Evolutionary conservation across 192 early-diverging fungal species (phyloP), one percentile per base, ranked within the genome.

Genomic region (Glomus cerebriforme): DNA sequence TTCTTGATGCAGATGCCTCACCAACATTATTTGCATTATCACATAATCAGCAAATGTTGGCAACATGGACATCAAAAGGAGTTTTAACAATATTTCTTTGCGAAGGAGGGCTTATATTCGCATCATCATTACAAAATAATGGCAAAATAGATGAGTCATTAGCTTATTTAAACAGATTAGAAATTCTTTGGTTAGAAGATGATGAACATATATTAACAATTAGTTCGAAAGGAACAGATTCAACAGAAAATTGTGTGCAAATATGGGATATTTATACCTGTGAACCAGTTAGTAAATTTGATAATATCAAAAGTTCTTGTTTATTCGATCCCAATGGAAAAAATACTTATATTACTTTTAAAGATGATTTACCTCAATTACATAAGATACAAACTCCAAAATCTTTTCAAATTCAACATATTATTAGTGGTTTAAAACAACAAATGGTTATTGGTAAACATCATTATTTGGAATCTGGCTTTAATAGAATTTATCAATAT

Each of bases 181-280:
- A n/a, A 26, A 26, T 71, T 17, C 19, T 22, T 34, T 71, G 69
- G 69, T 45, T 71, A n/a, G 69, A 71, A 35, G 35, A 15, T 26
- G 32, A 71, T 27, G 69, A 71, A 26, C 69, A 71, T 71, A 24
- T 71, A n/a, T 26, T 71, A 34, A 71, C 69, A 43, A 45, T 43
- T 35, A 45, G 31, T 24, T 27, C 69, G 7, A 64, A 3, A 29
- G 62, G 29, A 64, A 64, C 24, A 17, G 37, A 24, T 37, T 43
- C 34, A 12, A n/a, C 68, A 27, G 65, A 67, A 0, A 29, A 32
- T 45, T 43, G 3, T 37, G 24, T 71, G 19, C 69, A 71, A 10
- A 71, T 71, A 8, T 71, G 69, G 69, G 24, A 71, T 39, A 45
- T 71, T 26, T 37, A 71, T 45, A 71, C 69, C 45, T 71, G 69